Evolutionary conservation across 176 grass and related monocot genomes (phyloP), one percentile per base, ranked within the genome.

Genomic region (Ensete ventricosum): DNA sequence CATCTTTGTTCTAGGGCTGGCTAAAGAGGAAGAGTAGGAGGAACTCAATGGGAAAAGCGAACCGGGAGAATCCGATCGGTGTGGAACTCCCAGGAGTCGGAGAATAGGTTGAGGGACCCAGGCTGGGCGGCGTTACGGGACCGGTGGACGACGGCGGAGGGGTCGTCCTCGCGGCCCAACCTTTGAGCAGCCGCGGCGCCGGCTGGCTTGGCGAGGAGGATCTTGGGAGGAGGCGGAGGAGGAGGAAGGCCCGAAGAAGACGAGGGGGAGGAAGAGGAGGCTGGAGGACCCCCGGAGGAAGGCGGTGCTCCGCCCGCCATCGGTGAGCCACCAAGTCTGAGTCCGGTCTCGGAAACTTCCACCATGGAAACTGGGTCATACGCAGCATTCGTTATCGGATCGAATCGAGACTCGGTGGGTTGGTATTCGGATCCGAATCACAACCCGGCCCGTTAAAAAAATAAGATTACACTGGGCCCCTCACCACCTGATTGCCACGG

Each of bases 31-130:
- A 21, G 4, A n/a, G 12, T 43, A 54, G 26, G 11, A 19, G 2
- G 19, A 17, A 60, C 71, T 26, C 17, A 48, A 82, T 26, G 29
- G 75, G 75, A 24, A 21, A 20, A 62, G 67, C 82, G 79, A 64
- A 97, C 94, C 64, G 94, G 88, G 1, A 97, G 91, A 73, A 93
- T 87, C 64, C 92, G 85, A 59, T 97, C 88, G 27, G 86, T 89
- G 65, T 93, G 84, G 57, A 83, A 72, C 67, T 97, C 90, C 94
- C 94, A 97, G 1, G 88, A 75, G 9, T 55, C 34, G 21, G 87
- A 90, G n/a, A 97, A 77, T 67, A 97, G 84, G 82, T 82, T 87
- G 49, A 97, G 85, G 2, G 84, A 93, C 0, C 80, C 76, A 5
- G 78, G 87, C 83, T 91, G 94, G 62, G 83, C 27, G 1, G 79